phyloP scores from a whole-genome alignment of 2,329 filamentous ascomycete genomes.

The Colletotrichum lentis region DNA sequence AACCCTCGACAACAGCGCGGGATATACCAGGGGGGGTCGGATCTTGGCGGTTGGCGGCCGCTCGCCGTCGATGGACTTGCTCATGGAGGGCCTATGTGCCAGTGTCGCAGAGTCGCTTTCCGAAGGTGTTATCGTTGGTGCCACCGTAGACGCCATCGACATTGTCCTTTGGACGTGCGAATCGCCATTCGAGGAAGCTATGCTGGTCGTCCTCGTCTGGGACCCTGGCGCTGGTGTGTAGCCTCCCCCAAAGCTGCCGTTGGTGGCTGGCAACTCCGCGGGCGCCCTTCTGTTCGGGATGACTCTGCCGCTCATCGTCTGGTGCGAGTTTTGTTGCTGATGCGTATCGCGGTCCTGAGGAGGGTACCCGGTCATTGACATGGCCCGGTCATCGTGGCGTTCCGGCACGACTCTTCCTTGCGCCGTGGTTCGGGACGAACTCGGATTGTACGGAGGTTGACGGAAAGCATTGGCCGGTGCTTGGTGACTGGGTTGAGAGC shows the following conservation, averaged over 20 bases:
- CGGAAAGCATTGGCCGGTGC: slow-evolving; percentile 79
- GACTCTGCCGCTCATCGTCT: slow-evolving; percentile 91
- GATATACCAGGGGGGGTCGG: slow-evolving; percentile 87
- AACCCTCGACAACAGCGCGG: slow-evolving; percentile 90
- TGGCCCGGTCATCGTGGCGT: slow-evolving; percentile 88
- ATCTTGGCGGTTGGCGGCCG: slow-evolving; percentile 68
- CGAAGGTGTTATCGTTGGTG: slow-evolving; percentile 72
- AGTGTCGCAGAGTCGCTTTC: slow-evolving; percentile 60
- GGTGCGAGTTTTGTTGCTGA: slow-evolving; percentile 63
- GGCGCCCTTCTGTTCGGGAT: slow-evolving; percentile 75
- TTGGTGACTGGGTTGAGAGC: slow-evolving; percentile 50
- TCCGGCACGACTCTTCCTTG: slow-evolving; percentile 93
- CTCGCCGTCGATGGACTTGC: slow-evolving; percentile 63
- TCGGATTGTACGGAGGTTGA: slow-evolving; percentile 75
- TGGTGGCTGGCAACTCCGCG: slow-evolving; percentile 51
- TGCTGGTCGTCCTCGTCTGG: slow-evolving; percentile 68
- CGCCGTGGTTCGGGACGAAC: slow-evolving; percentile 81
- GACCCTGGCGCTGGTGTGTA: slow-evolving; percentile 59
- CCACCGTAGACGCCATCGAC: slow-evolving; percentile 90
- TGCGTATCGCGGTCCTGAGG: slow-evolving; percentile 71
- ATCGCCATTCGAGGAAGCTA: slow-evolving; percentile 62
- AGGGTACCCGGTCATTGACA: slow-evolving; percentile 87
- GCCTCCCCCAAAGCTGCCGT: slow-evolving; percentile 50
- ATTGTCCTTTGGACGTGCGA: slow-evolving; percentile 71
- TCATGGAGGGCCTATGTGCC: slow-evolving; percentile 65